Conservation (phyloP, 1,284 basidiomycete species). For the Tilletia setariae region DNA sequence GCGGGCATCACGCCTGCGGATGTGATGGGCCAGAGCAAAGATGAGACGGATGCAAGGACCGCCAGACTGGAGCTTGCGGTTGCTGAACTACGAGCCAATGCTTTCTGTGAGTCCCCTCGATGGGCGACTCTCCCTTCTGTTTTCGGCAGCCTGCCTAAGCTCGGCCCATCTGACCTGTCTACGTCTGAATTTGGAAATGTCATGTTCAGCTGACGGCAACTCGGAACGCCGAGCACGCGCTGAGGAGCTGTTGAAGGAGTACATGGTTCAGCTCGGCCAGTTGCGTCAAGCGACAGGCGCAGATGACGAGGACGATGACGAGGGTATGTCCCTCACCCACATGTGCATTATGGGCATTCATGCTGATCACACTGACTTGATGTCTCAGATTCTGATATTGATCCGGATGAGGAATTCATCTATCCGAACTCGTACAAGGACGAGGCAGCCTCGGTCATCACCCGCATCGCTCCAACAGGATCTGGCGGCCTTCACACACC, state of each 20-base stretch:
- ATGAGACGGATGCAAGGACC: constrained; percentile 36
- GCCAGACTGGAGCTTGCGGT: constrained; percentile 44
- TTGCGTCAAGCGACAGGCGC: constrained; percentile 38
- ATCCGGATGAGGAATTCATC: constrained; percentile 47
- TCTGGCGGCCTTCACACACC: background rate
- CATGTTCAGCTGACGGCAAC: constrained; percentile 30
- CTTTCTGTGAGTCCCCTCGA: constrained; percentile 23
- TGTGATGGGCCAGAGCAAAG: constrained; percentile 30
- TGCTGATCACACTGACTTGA: background rate
- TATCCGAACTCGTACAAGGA: constrained; percentile 51
- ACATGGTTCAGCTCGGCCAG: constrained; percentile 43
- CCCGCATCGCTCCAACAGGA: constrained; percentile 31
- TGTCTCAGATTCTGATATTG: background rate
- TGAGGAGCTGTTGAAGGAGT: constrained; percentile 46
- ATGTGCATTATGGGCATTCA: too few relatives aligned
- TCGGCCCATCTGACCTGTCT: background rate
- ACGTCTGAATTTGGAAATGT: too few relatives aligned
- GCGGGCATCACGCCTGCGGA: constrained; percentile 45
- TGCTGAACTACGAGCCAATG: constrained; percentile 34
- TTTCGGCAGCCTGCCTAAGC: too few relatives aligned
- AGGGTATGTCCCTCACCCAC: constrained; percentile 46
- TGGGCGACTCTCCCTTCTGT: too few relatives aligned
- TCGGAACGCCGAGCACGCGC: constrained; percentile 37
- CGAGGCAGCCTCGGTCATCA: constrained; percentile 46
- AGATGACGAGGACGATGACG: constrained; percentile 28